Conservation (phyloP, 2,329 filamentous ascomycete species). For the Calonectria hawksworthii region DNA sequence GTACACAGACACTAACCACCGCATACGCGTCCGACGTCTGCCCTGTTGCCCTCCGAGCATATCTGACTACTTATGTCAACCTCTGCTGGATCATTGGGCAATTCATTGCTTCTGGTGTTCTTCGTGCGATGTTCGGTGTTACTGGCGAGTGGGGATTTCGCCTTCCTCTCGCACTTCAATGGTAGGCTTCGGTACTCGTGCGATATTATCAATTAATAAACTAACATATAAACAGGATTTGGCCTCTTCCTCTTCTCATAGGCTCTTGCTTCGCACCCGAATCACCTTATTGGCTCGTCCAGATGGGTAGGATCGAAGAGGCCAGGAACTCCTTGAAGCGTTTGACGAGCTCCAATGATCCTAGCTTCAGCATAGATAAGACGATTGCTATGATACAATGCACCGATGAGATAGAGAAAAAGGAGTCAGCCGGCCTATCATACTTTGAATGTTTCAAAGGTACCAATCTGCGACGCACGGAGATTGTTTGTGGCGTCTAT, state of each 20-base stretch:
- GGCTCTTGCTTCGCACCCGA: background rate
- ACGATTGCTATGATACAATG: background rate
- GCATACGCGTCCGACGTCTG: too few species aligned
- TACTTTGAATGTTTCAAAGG: background rate
- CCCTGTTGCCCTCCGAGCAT: too few species aligned
- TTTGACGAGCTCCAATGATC: background rate
- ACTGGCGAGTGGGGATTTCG: background rate
- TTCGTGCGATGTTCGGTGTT: background rate
- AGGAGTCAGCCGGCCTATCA: background rate
- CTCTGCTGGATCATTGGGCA: background rate
- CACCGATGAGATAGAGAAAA: background rate
- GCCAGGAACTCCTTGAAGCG: background rate
- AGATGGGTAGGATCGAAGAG: background rate
- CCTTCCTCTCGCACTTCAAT: background rate
- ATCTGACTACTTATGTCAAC: too few species aligned
- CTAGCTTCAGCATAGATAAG: background rate
- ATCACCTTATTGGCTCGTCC: background rate
- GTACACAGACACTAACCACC: background rate
- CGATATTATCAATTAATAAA: background rate
- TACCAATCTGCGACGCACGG: background rate
- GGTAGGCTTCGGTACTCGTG: background rate
- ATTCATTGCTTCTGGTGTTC: background rate
- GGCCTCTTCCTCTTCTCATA: background rate
- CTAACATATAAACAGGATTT: background rate
- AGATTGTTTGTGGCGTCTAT: background rate